These are phyloP conservation scores for Tuber aestivum DNA, from an alignment of 495 filamentous ascomycete species.

Conservation along the genomic window DNA sequence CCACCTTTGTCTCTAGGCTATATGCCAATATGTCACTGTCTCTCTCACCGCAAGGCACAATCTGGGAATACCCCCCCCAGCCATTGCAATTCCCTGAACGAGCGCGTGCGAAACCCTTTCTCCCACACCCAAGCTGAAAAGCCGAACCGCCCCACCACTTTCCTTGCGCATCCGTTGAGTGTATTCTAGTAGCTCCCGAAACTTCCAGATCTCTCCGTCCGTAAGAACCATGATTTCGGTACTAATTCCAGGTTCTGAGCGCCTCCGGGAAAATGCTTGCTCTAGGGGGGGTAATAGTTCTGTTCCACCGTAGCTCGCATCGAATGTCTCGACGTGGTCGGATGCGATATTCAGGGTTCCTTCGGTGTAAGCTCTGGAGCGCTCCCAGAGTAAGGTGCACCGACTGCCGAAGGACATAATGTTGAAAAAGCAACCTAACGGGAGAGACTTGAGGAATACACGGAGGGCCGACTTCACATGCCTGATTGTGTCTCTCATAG, in stretches of 20 bases:
- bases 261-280: conserved; percentile 34
- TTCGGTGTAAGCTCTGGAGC: conserved; percentile 52
- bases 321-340: conserved; percentile 47
- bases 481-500: conserved; percentile 55
- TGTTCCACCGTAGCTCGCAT: conserved; percentile 57
- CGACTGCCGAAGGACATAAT: conserved; percentile 61
- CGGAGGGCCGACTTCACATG: conserved; percentile 54
- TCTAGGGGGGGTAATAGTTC: conserved; percentile 55
- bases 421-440: conserved; percentile 64
- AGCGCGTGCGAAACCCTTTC: conserved; percentile 55
- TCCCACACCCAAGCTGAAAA: conserved; percentile 64
- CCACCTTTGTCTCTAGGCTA: conserved; percentile 57
- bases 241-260: conserved; percentile 45
- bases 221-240: conserved; percentile 62
- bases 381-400: conserved; percentile 54
- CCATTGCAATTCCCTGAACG: conserved; percentile 60
- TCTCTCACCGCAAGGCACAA: conserved; percentile 51
- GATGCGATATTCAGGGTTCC: conserved; percentile 51
- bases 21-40: not conserved
- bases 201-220: conserved; percentile 62
- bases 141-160: conserved; percentile 50
- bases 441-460: conserved; percentile 63
- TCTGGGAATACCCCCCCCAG: conserved; percentile 61
- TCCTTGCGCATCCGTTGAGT: conserved; percentile 49
- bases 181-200: conserved; percentile 51